These are phyloP conservation scores for Sporothrix variecibatus DNA, from an alignment of 2,329 filamentous ascomycete genomes.

Conservation along the genomic window DNA sequence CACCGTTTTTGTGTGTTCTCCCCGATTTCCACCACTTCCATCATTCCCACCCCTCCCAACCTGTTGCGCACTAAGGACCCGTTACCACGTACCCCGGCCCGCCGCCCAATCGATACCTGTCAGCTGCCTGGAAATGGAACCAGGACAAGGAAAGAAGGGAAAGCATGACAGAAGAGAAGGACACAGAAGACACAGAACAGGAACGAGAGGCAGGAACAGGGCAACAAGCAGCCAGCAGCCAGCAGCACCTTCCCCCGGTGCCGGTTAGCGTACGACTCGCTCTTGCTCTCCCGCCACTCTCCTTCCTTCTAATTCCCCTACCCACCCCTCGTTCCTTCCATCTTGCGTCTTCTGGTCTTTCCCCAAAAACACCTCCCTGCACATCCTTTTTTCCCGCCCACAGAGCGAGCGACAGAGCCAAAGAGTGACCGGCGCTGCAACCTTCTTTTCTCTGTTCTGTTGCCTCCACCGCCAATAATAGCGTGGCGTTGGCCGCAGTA, in stretches of 20 bases:
- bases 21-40: no score
- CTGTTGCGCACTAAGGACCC: background rate
- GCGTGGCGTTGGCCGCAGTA: slow-evolving; percentile 19
- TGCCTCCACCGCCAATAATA: slow-evolving; percentile 9
- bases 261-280: background rate
- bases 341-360: background rate
- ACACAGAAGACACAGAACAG: background rate
- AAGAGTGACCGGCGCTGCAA: background rate
- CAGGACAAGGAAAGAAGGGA: background rate
- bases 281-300: slow-evolving; percentile 5
- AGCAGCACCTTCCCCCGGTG: background rate
- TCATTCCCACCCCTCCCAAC: background rate
- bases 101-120: slow-evolving; percentile 13
- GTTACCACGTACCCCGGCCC: slow-evolving; percentile 13
- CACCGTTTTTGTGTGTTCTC: background rate
- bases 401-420: background rate
- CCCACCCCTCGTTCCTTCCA: background rate
- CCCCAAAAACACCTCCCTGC: slow-evolving; percentile 7
- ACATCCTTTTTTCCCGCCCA: background rate
- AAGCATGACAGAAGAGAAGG: background rate
- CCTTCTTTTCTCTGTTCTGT: background rate
- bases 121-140: slow-evolving; percentile 14
- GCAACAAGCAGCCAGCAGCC: background rate
- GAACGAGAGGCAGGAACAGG: background rate
- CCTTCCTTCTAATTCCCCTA: slow-evolving; percentile 10